Percentiles rank a stretch among this genome's conserved stretches.
Conservation (phyloP, 164 flowering plant species). For the Aristolochia californica region DNA sequence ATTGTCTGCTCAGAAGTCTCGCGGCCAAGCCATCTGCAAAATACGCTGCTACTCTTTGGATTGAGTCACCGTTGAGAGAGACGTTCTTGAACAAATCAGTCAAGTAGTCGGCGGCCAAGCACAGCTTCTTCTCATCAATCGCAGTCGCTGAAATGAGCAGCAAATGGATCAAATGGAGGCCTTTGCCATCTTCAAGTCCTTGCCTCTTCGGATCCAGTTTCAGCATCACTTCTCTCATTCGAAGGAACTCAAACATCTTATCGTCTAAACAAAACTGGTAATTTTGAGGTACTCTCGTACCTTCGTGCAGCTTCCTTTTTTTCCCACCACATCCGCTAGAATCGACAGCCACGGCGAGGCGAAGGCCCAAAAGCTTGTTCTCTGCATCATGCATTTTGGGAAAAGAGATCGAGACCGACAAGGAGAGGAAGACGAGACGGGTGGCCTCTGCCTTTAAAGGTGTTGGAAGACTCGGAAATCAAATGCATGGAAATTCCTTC, state of each 20-base stretch:
- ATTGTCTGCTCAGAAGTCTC: slow-evolving; percentile 38
- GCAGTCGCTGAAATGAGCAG: slow-evolving; percentile 51
- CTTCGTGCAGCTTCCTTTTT: slow-evolving; percentile 17
- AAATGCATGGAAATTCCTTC: neutral
- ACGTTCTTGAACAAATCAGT: slow-evolving; percentile 35
- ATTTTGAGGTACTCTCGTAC: neutral
- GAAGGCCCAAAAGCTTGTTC: slow-evolving; percentile 37
- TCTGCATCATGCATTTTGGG: slow-evolving; percentile 24
- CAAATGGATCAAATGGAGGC: slow-evolving; percentile 54
- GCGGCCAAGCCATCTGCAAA: slow-evolving; percentile 58
- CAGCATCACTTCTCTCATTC: slow-evolving; percentile 42
- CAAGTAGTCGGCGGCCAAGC: slow-evolving; percentile 29
- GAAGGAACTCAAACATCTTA: slow-evolving; percentile 38
- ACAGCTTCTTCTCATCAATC: slow-evolving; percentile 28
- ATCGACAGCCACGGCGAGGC: slow-evolving; percentile 27
- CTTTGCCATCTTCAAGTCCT: slow-evolving; percentile 29
- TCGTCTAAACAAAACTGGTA: slow-evolving; percentile 27
- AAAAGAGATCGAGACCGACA: neutral
- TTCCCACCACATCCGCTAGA: neutral
- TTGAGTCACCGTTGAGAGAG: slow-evolving; percentile 42
- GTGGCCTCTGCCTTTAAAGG: slow-evolving; percentile 1
- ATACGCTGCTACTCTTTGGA: slow-evolving; percentile 60
- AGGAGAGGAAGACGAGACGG: neutral
- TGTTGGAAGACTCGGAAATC: neutral
- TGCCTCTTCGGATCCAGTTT: slow-evolving; percentile 25